Conservation (phyloP, 805 yeast genomes). For the Torulaspora franciscae region DNA sequence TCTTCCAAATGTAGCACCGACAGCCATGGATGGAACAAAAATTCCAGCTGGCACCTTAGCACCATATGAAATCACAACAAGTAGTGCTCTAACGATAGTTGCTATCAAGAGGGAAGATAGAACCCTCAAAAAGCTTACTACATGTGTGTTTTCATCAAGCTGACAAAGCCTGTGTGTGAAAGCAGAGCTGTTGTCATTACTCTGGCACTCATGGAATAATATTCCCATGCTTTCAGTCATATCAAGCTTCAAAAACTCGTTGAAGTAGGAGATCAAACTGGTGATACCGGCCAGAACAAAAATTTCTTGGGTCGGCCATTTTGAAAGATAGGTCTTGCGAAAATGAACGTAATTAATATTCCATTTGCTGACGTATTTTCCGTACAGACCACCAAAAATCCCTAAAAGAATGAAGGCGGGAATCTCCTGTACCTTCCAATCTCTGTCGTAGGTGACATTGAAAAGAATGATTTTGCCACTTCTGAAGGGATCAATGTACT, state of each 20-base stretch:
- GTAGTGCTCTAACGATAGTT: conserved; percentile 59
- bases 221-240: conserved; percentile 96
- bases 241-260: conserved; percentile 72
- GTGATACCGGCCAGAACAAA: conserved; percentile 61
- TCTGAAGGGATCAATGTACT: conserved; percentile 83
- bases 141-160: conserved; percentile 32
- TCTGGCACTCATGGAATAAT: conserved; percentile 75
- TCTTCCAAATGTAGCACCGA: conserved; percentile 92
- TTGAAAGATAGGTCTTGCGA: conserved; percentile 58
- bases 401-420: conserved; percentile 78
- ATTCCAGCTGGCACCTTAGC: conserved; percentile 97
- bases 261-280: conserved; percentile 74
- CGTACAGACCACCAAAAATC: conserved; percentile 86
- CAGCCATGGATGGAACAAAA: conserved; percentile 94
- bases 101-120: conserved; percentile 61
- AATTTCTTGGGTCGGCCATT: conserved; percentile 59
- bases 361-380: conserved; percentile 66
- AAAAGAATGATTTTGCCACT: conserved; percentile 92
- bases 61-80: conserved; percentile 84
- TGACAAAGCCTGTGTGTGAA: conserved; percentile 43
- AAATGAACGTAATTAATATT: conserved; percentile 74
- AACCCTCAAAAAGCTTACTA: conserved; percentile 32
- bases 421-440: conserved; percentile 84
- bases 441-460: conserved; percentile 79
- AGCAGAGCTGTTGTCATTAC: conserved; percentile 31